phyloP scores from a whole-genome alignment of 805 yeast genomes.

The Spathaspora passalidarum region DNA sequence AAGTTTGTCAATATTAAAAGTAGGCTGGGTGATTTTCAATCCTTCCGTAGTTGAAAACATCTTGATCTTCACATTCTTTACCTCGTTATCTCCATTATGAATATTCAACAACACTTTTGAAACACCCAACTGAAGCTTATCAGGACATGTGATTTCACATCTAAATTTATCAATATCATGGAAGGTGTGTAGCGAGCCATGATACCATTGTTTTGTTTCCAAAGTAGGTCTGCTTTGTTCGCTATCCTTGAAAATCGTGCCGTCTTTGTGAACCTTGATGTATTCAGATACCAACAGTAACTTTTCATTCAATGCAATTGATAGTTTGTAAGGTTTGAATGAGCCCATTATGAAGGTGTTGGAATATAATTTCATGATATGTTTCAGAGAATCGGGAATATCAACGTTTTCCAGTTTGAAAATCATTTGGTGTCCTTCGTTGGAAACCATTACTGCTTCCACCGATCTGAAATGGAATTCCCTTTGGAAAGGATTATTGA shows the following conservation, averaged over 20 bases:
- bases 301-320: conserved; percentile 6
- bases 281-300: conserved; percentile 4
- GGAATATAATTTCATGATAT: conserved; percentile 9
- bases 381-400: neutral
- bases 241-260: neutral
- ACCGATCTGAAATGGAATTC: conserved; percentile 20
- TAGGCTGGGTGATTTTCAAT: conserved; percentile 9
- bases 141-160: conserved; percentile 25
- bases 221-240: neutral
- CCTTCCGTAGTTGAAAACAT: conserved; percentile 17
- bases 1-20: conserved; percentile 4
- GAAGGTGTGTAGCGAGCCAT: conserved; percentile 9
- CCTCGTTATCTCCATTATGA: conserved; percentile 26
- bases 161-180: conserved; percentile 21
- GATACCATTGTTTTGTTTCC: neutral
- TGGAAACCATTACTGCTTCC: conserved; percentile 15
- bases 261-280: neutral
- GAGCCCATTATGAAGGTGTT: conserved; percentile 12
- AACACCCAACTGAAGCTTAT: conserved; percentile 23
- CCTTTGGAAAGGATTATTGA: conserved; percentile 29
- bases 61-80: conserved; percentile 22
- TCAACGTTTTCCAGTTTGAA: conserved; percentile 7
- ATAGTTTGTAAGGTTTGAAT: conserved; percentile 5
- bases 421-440: conserved; percentile 5
- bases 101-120: conserved; percentile 24